Percentiles rank a stretch among this genome's conserved stretches.
Conservation (phyloP, 768 basidiomycete genomes). For the Nidula microcarpa region DNA sequence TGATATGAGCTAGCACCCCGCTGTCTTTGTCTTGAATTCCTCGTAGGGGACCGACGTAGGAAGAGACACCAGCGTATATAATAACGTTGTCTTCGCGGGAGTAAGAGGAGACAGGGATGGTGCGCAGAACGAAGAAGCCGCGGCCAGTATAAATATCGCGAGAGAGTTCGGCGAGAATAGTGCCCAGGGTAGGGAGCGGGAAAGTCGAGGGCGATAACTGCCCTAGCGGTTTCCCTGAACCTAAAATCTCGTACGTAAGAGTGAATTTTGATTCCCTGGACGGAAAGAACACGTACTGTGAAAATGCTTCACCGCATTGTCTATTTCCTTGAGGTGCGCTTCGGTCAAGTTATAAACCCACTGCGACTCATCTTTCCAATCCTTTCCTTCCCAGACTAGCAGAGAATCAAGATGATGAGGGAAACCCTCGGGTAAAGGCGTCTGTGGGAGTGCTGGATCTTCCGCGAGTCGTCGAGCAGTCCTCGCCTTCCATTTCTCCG, state of each 20-base stretch:
- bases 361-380: constrained; percentile 34
- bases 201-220: constrained; percentile 7
- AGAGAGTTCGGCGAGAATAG: constrained; percentile 11
- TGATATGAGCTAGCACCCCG: constrained; percentile 19
- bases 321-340: constrained; percentile 30
- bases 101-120: constrained; percentile 16
- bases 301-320: constrained; percentile 29
- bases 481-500: constrained; percentile 31
- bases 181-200: constrained; percentile 18
- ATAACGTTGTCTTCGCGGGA: constrained; percentile 16
- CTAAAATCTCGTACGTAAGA: too few relatives aligned
- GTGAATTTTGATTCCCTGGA: too few relatives aligned
- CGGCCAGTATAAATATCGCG: constrained; percentile 16
- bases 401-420: constrained; percentile 29
- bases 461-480: constrained; percentile 30
- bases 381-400: constrained; percentile 40
- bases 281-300: constrained; percentile 19
- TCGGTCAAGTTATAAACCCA: constrained; percentile 34
- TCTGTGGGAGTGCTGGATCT: constrained; percentile 22
- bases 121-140: constrained; percentile 20
- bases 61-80: constrained; percentile 18
- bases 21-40: constrained; percentile 15
- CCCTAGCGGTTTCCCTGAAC: not conserved
- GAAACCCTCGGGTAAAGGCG: constrained; percentile 29
- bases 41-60: constrained; percentile 14